A percentile compares a stretch with the other conserved stretches of the same genome.
Evolutionary conservation across 2,329 filamentous ascomycete genomes (phyloP).

Genomic region (Pseudophaeomoniella oleicola): DNA sequence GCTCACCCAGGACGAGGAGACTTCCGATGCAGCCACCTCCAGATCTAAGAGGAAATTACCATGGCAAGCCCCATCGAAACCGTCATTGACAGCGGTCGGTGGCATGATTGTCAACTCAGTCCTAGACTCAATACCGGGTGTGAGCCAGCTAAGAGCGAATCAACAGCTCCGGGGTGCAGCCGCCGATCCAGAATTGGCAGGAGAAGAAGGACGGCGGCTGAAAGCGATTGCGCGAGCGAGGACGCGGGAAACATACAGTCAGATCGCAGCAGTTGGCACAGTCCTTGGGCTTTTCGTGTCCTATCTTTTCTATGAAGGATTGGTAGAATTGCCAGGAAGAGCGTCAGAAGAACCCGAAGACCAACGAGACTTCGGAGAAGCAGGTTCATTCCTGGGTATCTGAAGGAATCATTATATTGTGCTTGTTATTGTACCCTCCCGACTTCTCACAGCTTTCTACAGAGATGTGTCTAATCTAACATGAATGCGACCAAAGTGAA

Average conservation of each 20-base stretch:
- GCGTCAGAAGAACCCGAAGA: constrained; percentile 1
- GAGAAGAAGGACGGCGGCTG: neutral
- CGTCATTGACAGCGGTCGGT: neutral
- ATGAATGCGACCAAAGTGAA: too few relatives aligned
- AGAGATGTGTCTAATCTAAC: too few relatives aligned
- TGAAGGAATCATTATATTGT: too few relatives aligned
- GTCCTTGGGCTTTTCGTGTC: constrained; percentile 14
- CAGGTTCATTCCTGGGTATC: constrained; percentile 10
- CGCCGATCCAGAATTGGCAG: neutral
- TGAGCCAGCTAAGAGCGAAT: neutral
- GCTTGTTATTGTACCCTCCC: too few relatives aligned
- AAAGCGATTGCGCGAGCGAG: neutral
- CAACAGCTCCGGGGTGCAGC: neutral
- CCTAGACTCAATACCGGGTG: constrained; percentile 1
- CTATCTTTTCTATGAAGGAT: constrained; percentile 18
- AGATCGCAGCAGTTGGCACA: constrained; percentile 1
- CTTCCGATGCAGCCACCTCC: neutral
- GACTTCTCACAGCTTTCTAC: too few relatives aligned
- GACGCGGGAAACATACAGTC: constrained; percentile 1
- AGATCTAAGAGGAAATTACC: constrained; percentile 8
- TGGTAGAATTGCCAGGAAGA: constrained; percentile 11
- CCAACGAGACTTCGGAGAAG: constrained; percentile 10
- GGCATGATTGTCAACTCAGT: neutral
- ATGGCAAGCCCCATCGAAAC: constrained; percentile 6
- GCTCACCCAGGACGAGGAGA: constrained; percentile 3